Base-by-base conservation (phyloP, 202 grass and related monocot species). In the Setaria viridis region DNA sequence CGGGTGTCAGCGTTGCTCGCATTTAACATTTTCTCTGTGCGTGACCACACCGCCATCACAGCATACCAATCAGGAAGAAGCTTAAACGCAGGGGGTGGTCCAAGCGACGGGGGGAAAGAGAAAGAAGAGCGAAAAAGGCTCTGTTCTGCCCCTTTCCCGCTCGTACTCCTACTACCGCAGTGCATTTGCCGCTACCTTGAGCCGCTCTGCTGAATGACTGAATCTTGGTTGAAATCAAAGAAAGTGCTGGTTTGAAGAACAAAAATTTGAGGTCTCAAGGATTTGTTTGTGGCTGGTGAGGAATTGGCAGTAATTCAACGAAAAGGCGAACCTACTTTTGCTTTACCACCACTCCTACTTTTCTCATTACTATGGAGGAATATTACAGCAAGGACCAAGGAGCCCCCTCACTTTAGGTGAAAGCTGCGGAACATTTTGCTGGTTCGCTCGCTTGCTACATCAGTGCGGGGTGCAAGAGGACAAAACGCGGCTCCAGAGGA, bases 361-460 rank as follows among this genome's bases (percentile, higher is more conserved):
- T 85, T 76, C 11, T 14, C 60, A 33, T 73, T 46, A 82, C 69
- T 46, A 68, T 49, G 65, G 13, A 32, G 57, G 64, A 86, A 82
- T 82, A 78, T 86, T 66, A 79, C 67, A 73, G 66, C 84, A 79
- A 57, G 72, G 72, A 75, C 72, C 72, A 74, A 67, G 14, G 63
- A 48, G 37, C 35, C 25, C 39, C 64, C 70, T 35, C 33, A 17
- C 62, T 89, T 89, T 81, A 70, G 65, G 32, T 76, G 77, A 89
- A 89, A 89, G 88, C 87, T 89, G 87, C 70, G 29, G 33, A 72
- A 64, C 56, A 67, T 74, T 68, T 89, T 20, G 41, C 41, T 75
- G 46, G 63, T 15, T 67, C 0, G 14, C 46, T 70, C 6, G 42
- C 5, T 53, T 54, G 16, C 72, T 54, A 10, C 62, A 80, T 55